Conservation (phyloP, 116 monocot species). For the Phalaenopsis hybrid region DNA sequence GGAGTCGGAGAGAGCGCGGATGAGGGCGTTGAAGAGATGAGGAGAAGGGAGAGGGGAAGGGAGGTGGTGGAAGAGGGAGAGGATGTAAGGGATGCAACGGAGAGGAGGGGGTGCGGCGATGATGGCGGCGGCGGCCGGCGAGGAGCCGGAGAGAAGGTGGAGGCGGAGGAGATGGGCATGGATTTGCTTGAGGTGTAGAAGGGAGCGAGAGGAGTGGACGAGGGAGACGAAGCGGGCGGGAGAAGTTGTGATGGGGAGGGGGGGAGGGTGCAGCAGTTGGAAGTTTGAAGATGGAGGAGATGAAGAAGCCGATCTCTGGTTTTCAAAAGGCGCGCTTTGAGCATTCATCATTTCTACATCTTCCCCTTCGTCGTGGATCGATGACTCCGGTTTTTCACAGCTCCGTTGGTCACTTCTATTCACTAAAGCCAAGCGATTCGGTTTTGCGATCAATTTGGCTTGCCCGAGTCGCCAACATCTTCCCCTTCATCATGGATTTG, state of each 20-base stretch:
- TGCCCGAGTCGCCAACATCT: no score
- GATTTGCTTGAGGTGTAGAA: constrained; percentile 16
- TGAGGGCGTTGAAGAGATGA: constrained; percentile 20
- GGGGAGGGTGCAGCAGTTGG: neutral
- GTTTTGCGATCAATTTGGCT: no score
- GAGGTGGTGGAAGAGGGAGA: constrained; percentile 14
- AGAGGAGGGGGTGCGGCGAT: constrained; percentile 7
- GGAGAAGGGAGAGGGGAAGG: constrained; percentile 9
- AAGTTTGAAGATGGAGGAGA: neutral
- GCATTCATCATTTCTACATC: neutral
- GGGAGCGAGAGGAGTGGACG: constrained; percentile 8
- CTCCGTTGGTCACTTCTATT: no score
- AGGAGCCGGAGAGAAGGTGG: constrained; percentile 7
- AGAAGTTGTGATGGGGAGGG: neutral
- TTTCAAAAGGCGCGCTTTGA: neutral
- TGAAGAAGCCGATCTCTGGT: constrained; percentile 4
- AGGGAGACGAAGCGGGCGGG: neutral
- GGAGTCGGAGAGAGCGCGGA: constrained; percentile 15
- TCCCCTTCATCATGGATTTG: no score
- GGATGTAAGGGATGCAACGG: constrained; percentile 1
- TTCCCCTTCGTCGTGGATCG: neutral
- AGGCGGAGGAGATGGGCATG: constrained; percentile 10
- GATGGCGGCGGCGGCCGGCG: neutral
- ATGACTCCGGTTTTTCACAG: no score
- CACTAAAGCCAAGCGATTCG: no score